Conservation (phyloP, 352 stramenopile species). For the Globisporangium yorkense region DNA sequence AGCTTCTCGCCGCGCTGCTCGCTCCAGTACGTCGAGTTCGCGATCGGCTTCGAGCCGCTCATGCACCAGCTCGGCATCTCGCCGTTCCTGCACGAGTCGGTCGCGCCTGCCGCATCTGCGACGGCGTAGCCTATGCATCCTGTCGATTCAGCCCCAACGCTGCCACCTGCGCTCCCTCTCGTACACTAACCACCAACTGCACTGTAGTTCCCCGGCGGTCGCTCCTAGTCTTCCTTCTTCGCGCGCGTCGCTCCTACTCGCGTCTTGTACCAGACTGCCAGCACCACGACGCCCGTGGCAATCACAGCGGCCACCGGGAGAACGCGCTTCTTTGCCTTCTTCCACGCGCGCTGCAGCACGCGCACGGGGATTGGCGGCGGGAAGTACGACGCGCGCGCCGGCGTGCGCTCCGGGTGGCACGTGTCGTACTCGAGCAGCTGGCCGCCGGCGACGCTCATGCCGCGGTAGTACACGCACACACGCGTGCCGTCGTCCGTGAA, state of each 20-base stretch:
- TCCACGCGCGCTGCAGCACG: constrained; percentile 42
- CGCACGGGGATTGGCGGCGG: constrained; percentile 56
- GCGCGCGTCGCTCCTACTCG: neutral
- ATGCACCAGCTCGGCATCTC: constrained; percentile 65
- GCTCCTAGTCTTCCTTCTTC: constrained; percentile 1
- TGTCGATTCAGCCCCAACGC: neutral
- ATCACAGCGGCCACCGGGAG: neutral
- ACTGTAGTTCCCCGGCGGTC: no score
- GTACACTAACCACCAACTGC: neutral
- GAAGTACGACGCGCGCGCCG: constrained; percentile 44
- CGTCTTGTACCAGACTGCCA: neutral
- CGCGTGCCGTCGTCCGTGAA: constrained; percentile 62
- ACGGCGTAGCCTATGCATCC: neutral
- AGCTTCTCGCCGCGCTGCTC: constrained; percentile 44
- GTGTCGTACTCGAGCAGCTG: constrained; percentile 71
- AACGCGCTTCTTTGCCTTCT: constrained; percentile 38
- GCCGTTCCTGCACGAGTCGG: constrained; percentile 34
- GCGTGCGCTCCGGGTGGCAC: constrained; percentile 64
- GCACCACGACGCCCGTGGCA: neutral
- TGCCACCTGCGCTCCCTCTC: neutral
- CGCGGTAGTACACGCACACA: constrained; percentile 67
- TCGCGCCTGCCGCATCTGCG: neutral
- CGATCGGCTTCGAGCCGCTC: constrained; percentile 81
- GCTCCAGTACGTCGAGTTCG: constrained; percentile 84
- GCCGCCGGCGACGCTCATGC: constrained; percentile 49